A percentile compares a stretch with the other conserved stretches of the same genome.
Conservation (phyloP, 345 rosid species). For the Schrenkiella parvula region DNA sequence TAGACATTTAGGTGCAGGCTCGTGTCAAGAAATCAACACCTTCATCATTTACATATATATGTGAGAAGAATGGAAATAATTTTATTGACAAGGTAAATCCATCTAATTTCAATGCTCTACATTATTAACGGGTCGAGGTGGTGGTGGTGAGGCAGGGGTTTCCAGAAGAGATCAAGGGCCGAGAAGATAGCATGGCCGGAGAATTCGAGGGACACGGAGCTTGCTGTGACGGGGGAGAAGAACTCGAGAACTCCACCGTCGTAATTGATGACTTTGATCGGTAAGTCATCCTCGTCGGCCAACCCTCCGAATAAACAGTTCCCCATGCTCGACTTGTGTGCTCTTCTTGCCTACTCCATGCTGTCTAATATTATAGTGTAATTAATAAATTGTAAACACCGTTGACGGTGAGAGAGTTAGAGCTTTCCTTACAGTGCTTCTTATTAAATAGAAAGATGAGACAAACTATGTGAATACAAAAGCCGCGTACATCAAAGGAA, state of each 20-base stretch:
- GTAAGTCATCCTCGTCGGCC: slow-evolving; percentile 36
- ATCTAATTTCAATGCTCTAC: neutral
- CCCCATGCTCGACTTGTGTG: slow-evolving; percentile 46
- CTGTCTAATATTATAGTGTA: neutral
- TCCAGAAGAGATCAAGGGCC: slow-evolving; percentile 43
- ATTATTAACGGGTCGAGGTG: slow-evolving; percentile 47
- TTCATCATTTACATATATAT: slow-evolving; percentile 77
- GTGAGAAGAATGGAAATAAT: slow-evolving; percentile 74
- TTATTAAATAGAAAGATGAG: neutral
- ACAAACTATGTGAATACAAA: slow-evolving; percentile 12
- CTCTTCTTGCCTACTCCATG: neutral
- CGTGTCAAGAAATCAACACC: slow-evolving; percentile 77
- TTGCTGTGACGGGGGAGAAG: slow-evolving; percentile 51
- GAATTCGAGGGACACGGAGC: slow-evolving; percentile 47
- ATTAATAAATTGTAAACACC: slow-evolving; percentile 12
- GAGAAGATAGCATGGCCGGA: slow-evolving; percentile 62
- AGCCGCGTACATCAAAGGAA: slow-evolving; percentile 13
- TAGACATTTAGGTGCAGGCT: slow-evolving; percentile 55
- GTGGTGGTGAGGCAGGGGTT: slow-evolving; percentile 45
- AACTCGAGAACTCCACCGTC: slow-evolving; percentile 67
- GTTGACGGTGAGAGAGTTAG: slow-evolving; percentile 1
- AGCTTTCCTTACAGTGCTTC: neutral
- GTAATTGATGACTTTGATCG: slow-evolving; percentile 50
- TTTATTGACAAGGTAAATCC: slow-evolving; percentile 63
- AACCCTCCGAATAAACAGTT: slow-evolving; percentile 78